phyloP scores from a whole-genome alignment of 805 yeast species.

The Wickerhamiella dianesei region DNA sequence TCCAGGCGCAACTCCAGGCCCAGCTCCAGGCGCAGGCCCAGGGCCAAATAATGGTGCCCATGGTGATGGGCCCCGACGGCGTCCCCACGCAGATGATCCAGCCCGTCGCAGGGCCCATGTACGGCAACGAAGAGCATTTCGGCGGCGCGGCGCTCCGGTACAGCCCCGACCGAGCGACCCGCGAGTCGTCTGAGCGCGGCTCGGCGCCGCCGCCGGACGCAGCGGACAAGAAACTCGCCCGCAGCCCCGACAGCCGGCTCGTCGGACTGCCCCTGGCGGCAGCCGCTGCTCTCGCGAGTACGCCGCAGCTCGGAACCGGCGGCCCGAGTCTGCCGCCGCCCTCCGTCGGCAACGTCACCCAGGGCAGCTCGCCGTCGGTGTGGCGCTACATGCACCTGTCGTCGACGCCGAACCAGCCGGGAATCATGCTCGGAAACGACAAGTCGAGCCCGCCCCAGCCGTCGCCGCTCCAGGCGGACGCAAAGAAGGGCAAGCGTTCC shows the following conservation, averaged over 20 bases:
- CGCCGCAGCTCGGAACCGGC: neutral
- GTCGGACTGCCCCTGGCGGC: neutral
- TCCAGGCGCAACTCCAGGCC: neutral
- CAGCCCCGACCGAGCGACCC: neutral
- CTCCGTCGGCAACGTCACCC: constrained; percentile 32
- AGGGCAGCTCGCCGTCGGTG: constrained; percentile 64
- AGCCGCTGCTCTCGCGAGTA: neutral
- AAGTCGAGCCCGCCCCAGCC: neutral
- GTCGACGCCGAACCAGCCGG: constrained; percentile 28
- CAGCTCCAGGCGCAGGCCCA: neutral
- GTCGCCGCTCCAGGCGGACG: neutral
- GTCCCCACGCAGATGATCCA: neutral
- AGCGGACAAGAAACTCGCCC: constrained; percentile 6
- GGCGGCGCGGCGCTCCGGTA: constrained; percentile 2
- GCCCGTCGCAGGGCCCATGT: neutral
- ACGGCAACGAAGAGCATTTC: neutral
- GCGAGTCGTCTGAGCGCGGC: neutral
- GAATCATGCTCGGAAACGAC: constrained; percentile 1
- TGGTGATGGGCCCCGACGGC: neutral
- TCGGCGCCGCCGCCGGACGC: constrained; percentile 2
- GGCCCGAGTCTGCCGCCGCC: constrained; percentile 26
- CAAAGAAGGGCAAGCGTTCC: neutral
- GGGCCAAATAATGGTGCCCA: neutral
- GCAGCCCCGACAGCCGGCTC: constrained; percentile 46
- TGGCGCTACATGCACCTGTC: constrained; percentile 83